A percentile compares a stretch with the other conserved stretches of the same genome.
Conservation (phyloP, 2,329 filamentous ascomycete genomes). For the Alternaria solani region DNA sequence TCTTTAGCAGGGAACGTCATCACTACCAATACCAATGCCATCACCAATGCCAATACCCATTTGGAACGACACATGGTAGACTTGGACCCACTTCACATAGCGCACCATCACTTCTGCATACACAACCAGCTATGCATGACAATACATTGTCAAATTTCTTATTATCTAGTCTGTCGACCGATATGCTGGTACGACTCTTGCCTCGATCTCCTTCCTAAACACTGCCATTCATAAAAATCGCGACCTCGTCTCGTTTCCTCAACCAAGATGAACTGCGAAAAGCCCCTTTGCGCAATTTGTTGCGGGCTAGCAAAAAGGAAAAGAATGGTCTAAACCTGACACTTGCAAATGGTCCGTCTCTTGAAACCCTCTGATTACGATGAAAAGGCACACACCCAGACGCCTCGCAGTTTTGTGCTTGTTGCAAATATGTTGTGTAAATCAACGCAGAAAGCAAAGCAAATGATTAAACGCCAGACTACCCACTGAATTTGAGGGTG, state of each 20-base stretch:
- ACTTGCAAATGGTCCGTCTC: neutral
- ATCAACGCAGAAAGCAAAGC: neutral
- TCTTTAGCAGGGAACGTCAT: too few relatives aligned
- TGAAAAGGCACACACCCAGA: conserved; percentile 5
- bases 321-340: neutral
- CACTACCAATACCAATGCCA: neutral
- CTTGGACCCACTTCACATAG: neutral
- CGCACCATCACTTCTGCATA: neutral
- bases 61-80: neutral
- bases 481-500: neutral
- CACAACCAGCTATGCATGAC: neutral
- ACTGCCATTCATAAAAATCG: neutral
- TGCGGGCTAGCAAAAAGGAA: conserved; percentile 1
- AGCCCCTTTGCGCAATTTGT: conserved; percentile 6
- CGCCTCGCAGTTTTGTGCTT: conserved; percentile 20
- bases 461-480: conserved; percentile 6
- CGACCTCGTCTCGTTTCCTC: neutral
- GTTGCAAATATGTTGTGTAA: neutral
- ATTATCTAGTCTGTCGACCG: neutral
- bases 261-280: neutral
- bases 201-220: neutral
- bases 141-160: neutral
- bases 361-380: neutral
- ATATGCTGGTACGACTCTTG: neutral
- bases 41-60: neutral